Base-by-base conservation (phyloP, 257 asterid species). In the Coffea eugenioides region DNA sequence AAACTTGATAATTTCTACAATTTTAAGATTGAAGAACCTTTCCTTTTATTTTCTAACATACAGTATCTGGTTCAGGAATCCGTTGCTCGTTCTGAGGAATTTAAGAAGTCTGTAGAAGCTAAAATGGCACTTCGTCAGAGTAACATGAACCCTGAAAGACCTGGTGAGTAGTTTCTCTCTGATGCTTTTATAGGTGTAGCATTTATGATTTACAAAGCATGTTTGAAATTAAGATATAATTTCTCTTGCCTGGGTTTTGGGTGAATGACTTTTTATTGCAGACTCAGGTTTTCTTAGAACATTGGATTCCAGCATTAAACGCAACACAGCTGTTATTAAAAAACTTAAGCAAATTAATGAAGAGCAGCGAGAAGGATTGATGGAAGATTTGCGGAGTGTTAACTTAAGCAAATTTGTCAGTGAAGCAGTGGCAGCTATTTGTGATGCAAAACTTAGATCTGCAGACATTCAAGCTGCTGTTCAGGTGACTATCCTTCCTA, bases 261-360 rank as follows among this genome's bases (percentile, higher is more conserved):
- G 80, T 77, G 69, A 23, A 82, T 71, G 49, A 75, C 62, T 79
- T 82, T 78, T 74, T 25, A 48, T 86, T 88, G 71, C 92, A 96
- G 99, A 96, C 83, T 54, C 94, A 2, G 93, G 95, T 54, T 96
- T 96, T 79, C 95, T 96, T 66, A 89, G 99, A 90, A 96, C 98
- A 43, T 65, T 96, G 91, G 99, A 96, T 86, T 94, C 99, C 83
- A 96, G 99, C 89, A 94, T 96, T 83, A 96, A 86, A 85, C 97
- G 99, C 83, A 96, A 96, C 85, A 96, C 99, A 36, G 95, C 99
- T 82, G 97, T 96, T 74, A 96, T 92, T 77, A 96, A 96, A 87
- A 96, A 96, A 81, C 88, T 96, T 77, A 96, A 94, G 88, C 99
- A 90, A 88, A 96, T 96, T 80, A 96, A 90, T 87, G 99, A 96